phyloP scores from a whole-genome alignment of 2,329 filamentous ascomycete genomes.

The Fusarium duplospermum region DNA sequence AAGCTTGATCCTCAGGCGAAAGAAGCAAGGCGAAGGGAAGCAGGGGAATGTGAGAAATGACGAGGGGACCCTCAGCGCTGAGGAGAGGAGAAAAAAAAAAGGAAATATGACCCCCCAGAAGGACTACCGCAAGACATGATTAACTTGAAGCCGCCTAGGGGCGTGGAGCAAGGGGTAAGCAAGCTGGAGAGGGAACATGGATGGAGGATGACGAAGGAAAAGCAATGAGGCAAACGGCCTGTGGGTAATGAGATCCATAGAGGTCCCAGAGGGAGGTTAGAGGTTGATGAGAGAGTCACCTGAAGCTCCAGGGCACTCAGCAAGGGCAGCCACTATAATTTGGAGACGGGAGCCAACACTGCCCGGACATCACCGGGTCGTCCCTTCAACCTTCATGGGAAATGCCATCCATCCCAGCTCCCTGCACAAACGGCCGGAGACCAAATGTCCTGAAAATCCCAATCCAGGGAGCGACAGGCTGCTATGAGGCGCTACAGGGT shows the following conservation, averaged over 20 bases:
- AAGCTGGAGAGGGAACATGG: slow-evolving; percentile 2
- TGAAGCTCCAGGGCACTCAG: neutral
- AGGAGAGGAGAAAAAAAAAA: slow-evolving; percentile 11
- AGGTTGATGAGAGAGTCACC: neutral
- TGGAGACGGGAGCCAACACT: neutral
- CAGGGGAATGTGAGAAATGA: slow-evolving; percentile 29
- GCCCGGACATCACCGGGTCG: neutral
- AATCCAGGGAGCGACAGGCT: neutral
- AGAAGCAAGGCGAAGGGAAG: slow-evolving; percentile 15
- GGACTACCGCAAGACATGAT: slow-evolving; percentile 31
- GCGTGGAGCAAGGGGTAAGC: slow-evolving; percentile 29
- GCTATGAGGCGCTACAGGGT: neutral
- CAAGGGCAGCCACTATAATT: neutral
- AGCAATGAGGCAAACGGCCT: slow-evolving; percentile 8
- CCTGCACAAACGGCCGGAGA: neutral
- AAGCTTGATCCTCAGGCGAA: neutral
- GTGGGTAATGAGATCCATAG: neutral
- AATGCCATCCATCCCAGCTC: neutral
- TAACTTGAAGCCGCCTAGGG: slow-evolving; percentile 23
- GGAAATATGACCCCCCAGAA: slow-evolving; percentile 18
- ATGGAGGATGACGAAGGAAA: slow-evolving; percentile 25
- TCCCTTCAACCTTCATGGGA: neutral
- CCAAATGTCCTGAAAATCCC: neutral
- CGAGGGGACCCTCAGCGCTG: neutral
- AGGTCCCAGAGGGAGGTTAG: neutral